phyloP scores from a whole-genome alignment of 1,284 basidiomycete species.

The Porogramme epimiltina region DNA sequence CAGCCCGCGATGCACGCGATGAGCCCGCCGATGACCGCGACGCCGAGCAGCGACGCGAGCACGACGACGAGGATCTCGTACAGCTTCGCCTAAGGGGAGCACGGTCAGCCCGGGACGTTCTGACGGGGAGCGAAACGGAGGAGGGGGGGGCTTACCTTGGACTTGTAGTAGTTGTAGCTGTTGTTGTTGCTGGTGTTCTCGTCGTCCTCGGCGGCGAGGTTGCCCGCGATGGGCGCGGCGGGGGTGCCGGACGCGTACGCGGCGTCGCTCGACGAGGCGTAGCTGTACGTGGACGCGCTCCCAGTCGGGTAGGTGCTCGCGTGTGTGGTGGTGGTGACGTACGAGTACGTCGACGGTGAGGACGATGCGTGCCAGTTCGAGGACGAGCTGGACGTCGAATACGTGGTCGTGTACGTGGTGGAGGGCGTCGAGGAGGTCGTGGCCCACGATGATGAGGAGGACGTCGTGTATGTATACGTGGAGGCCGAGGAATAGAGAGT shows the following conservation, averaged over 20 bases:
- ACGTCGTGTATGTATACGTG: neutral
- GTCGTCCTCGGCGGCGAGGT: slow-evolving; percentile 17
- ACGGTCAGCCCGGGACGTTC: too few species aligned
- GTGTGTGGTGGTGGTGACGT: neutral
- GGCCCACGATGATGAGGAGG: neutral
- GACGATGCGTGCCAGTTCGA: too few species aligned
- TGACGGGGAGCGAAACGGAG: neutral
- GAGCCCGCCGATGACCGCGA: slow-evolving; percentile 19
- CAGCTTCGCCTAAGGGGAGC: slow-evolving; percentile 19
- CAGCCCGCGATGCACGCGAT: slow-evolving; percentile 19
- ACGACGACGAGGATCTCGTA: slow-evolving; percentile 29
- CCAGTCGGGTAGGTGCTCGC: neutral
- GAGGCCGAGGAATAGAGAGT: neutral
- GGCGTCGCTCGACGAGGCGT: neutral
- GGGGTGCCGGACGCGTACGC: slow-evolving; percentile 4
- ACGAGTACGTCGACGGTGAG: neutral
- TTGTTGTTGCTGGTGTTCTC: slow-evolving; percentile 10
- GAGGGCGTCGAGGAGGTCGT: neutral
- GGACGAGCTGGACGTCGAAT: neutral
- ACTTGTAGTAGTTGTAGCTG: slow-evolving; percentile 14
- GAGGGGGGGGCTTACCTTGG: too few species aligned
- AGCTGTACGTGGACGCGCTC: slow-evolving; percentile 1
- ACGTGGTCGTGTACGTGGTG: neutral
- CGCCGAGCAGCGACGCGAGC: slow-evolving; percentile 16
- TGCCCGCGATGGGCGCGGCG: slow-evolving; percentile 15